Conservation (phyloP, 2,329 filamentous ascomycete species). For the Aspergillus flavus region DNA sequence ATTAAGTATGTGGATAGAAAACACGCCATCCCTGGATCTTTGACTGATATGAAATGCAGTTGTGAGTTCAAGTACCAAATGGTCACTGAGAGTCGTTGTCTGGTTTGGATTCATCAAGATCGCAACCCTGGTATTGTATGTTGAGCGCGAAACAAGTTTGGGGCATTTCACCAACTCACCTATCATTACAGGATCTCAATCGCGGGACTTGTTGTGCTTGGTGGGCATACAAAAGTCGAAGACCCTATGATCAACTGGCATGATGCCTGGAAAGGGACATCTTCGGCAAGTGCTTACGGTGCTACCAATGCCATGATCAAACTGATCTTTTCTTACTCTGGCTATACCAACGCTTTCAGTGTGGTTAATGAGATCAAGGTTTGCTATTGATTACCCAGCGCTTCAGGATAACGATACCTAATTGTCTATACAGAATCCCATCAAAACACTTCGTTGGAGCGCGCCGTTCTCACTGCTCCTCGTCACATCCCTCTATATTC, state of each 20-base stretch:
- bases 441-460: slow-evolving; percentile 56
- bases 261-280: slow-evolving; percentile 1
- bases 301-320: slow-evolving; percentile 2
- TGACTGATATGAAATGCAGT: not conserved
- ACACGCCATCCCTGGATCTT: not conserved
- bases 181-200: not conserved
- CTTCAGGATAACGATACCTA: not conserved
- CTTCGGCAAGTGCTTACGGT: not conserved
- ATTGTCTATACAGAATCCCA: slow-evolving; percentile 51
- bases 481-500: slow-evolving; percentile 59
- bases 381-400: not conserved
- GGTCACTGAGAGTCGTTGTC: slow-evolving; percentile 1
- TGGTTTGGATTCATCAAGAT: slow-evolving; percentile 4
- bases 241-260: not conserved
- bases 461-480: slow-evolving; percentile 54
- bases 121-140: not conserved
- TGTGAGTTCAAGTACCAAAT: not conserved
- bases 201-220: not conserved
- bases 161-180: not conserved
- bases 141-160: not conserved
- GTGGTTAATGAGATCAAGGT: slow-evolving; percentile 3
- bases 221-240: not conserved
- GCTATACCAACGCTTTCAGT: slow-evolving; percentile 2
- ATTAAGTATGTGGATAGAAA: not conserved
- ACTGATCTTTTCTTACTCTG: not conserved